These are phyloP conservation scores for Stachybotrys elegans DNA, from an alignment of 2,329 filamentous ascomycete genomes.

Conservation along the genomic window DNA sequence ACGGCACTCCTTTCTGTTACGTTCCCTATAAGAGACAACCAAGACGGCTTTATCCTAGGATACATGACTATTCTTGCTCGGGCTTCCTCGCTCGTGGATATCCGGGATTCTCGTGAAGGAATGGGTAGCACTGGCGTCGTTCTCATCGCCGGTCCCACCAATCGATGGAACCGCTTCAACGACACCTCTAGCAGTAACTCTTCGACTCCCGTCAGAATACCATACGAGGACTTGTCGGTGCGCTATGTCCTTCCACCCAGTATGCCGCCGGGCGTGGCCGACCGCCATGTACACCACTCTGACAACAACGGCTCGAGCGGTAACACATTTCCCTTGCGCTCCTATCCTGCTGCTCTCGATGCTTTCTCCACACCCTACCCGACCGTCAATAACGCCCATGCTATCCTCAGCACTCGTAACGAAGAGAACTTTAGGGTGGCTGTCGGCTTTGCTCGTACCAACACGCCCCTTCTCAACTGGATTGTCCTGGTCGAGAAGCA, in stretches of 20 bases:
- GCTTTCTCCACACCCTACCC: slow-evolving; percentile 50
- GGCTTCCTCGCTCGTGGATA: slow-evolving; percentile 56
- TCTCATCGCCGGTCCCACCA: slow-evolving; percentile 64
- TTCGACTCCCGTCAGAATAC: slow-evolving; percentile 29
- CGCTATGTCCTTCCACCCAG: slow-evolving; percentile 58
- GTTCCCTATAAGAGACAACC: slow-evolving; percentile 65
- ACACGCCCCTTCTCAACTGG: slow-evolving; percentile 71
- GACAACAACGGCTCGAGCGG: slow-evolving; percentile 34
- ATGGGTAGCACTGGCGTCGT: slow-evolving; percentile 65
- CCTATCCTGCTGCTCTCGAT: slow-evolving; percentile 58
- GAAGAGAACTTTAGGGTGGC: slow-evolving; percentile 67
- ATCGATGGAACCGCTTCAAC: slow-evolving; percentile 61
- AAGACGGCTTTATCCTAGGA: slow-evolving; percentile 61
- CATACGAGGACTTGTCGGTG: slow-evolving; percentile 40
- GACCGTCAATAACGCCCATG: slow-evolving; percentile 62
- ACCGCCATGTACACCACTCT: slow-evolving; percentile 39
- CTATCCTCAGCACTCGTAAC: slow-evolving; percentile 63
- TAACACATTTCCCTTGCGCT: slow-evolving; percentile 50
- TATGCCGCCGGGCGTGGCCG: slow-evolving; percentile 27
- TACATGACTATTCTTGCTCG: slow-evolving; percentile 80
- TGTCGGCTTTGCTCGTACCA: slow-evolving; percentile 72
- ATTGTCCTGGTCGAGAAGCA: slow-evolving; percentile 75
- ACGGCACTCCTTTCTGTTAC: slow-evolving; percentile 79
- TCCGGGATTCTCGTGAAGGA: slow-evolving; percentile 62
- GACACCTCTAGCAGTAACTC: slow-evolving; percentile 42